Evolutionary conservation across 1,284 basidiomycete species (phyloP), one percentile per base, ranked within the genome.

Genomic region (Coniferiporia sulphurascens): DNA sequence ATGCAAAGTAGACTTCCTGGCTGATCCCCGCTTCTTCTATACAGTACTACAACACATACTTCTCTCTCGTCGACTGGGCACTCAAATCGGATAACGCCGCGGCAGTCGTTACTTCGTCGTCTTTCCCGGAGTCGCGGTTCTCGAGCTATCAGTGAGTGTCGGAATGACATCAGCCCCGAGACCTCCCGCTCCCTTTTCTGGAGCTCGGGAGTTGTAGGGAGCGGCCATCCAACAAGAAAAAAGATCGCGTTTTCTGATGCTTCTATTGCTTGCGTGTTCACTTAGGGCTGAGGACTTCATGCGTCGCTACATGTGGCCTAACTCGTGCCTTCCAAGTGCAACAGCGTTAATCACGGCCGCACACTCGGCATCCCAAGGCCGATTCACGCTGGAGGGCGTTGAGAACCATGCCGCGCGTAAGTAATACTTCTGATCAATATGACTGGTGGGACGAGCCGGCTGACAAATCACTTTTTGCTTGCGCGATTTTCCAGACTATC

Each of bases 291-390:
- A 76, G 48, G 77, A 93, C 72, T 93, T 93, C 73, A 93, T 93
- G 82, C 83, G 89, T 54, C 87, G 88, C 65, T 95, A 92, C 75
- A 89, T 95, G 84, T 95, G 93, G 89, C 93, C 93, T 3, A 94
- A 95, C 65, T 91, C 90, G 1, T 91, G 89, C 71, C 75, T 94
- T 27, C 93, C 93, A 1, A 91, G 88, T 56, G 87, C 93, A 15
- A 91, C 89, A 1, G 79, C 82, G 6, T 74, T 91, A 48, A 83
- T 89, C 59, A 82, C 84, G 56, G 84, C 82, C 45, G 85, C 85
- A 7, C 79, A 87, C 51, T 69, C 76, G 0, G 86, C 82, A 10
- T 83, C 88, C 19, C 78, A 85, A 63, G 86, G 86, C 35, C 79
- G 83, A 58, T 88, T 95, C 70, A 86, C 89, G n/a, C 79, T 95